Percentiles rank a stretch among this genome's conserved stretches.
These are phyloP conservation scores for Pleurotus djamor DNA, from an alignment of 768 basidiomycete species.

Conservation along the genomic window DNA sequence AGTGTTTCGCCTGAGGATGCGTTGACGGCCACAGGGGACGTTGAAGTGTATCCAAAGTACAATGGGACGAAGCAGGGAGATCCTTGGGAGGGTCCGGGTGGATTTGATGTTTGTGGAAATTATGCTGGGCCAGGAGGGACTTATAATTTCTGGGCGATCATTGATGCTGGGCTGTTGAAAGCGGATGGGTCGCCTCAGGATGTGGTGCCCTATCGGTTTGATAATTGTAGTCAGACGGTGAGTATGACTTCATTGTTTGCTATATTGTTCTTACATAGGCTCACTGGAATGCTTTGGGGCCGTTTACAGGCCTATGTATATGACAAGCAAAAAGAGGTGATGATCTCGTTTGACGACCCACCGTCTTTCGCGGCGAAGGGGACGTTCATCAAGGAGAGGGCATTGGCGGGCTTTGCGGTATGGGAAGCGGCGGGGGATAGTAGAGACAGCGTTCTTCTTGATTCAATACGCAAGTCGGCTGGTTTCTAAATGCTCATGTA, in stretches of 20 bases:
- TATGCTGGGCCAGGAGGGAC: constrained; percentile 37
- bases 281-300: neutral
- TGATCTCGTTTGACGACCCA: constrained; percentile 71
- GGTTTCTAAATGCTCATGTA: constrained; percentile 14
- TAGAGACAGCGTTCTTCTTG: constrained; percentile 48
- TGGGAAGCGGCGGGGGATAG: constrained; percentile 67
- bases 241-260: constrained; percentile 18
- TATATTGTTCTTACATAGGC: neutral
- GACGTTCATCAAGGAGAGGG: constrained; percentile 47
- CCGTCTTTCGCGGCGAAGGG: constrained; percentile 65
- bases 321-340: constrained; percentile 42
- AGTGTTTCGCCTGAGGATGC: constrained; percentile 38
- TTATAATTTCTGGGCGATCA: constrained; percentile 62
- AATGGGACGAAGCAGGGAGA: constrained; percentile 43
- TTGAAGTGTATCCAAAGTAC: constrained; percentile 44
- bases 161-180: constrained; percentile 52
- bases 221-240: constrained; percentile 75
- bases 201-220: constrained; percentile 56
- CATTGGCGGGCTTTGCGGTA: constrained; percentile 61
- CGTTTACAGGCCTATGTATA: constrained; percentile 62
- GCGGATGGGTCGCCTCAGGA: constrained; percentile 38
- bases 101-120: constrained; percentile 49
- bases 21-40: constrained; percentile 20
- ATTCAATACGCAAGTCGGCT: constrained; percentile 46
- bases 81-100: constrained; percentile 37